Evolutionary conservation across 768 basidiomycete species (phyloP).

Genomic region (Pleurotus citrinopileatus): DNA sequence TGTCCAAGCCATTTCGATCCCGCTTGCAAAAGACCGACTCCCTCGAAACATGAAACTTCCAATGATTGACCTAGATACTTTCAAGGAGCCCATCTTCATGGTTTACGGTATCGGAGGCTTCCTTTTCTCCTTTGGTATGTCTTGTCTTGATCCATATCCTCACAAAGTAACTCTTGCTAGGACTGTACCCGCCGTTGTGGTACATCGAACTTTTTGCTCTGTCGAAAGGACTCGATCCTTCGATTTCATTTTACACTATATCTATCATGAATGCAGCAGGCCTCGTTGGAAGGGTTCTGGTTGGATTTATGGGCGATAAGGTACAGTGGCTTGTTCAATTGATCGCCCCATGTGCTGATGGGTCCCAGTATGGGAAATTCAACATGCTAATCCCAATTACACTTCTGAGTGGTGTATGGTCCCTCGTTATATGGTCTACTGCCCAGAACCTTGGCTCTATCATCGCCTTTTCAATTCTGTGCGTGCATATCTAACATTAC

Average conservation of each 20-base stretch:
- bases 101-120: not conserved
- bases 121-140: constrained; percentile 5
- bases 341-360: too few species aligned
- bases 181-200: constrained; percentile 3
- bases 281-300: constrained; percentile 11
- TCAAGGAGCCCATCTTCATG: not conserved
- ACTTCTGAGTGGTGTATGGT: not conserved
- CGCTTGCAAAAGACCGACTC: constrained; percentile 1
- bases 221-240: not conserved
- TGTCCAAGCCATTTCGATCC: not conserved
- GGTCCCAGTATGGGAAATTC: not conserved
- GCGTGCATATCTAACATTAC: not conserved
- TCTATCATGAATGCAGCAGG: constrained; percentile 10
- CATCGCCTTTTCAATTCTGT: constrained; percentile 1
- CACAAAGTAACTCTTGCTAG: not conserved
- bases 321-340: too few species aligned
- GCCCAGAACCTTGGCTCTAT: not conserved
- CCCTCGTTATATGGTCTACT: not conserved
- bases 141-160: too few species aligned
- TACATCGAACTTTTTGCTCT: constrained; percentile 3
- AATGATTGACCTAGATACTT: not conserved
- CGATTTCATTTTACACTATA: constrained; percentile 7
- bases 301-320: not conserved
- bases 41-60: not conserved
- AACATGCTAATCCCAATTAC: constrained; percentile 1